A percentile compares a stretch with the other conserved stretches of the same genome.
phyloP scores from a whole-genome alignment of 352 stramenopile species.

The Aphanomyces astaci region DNA sequence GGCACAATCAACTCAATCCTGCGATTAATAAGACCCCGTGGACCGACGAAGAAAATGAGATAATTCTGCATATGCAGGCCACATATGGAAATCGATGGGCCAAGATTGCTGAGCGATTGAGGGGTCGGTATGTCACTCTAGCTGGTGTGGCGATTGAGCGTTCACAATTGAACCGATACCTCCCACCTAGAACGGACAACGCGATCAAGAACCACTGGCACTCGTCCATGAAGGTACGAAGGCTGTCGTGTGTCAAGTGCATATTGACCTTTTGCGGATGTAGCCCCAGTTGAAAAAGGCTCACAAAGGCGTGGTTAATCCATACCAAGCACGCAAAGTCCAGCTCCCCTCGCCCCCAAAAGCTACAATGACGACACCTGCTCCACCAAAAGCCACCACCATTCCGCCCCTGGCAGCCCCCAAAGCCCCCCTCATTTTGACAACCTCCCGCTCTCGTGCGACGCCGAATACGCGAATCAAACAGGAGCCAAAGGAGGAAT shows the following conservation, averaged over 20 bases:
- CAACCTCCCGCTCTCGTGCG: background rate
- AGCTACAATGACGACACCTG: background rate
- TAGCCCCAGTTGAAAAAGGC: conserved; percentile 3
- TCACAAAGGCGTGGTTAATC: background rate
- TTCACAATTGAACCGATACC: background rate
- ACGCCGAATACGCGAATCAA: too few relatives aligned
- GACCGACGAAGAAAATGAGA: conserved; percentile 77
- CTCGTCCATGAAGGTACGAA: conserved; percentile 56
- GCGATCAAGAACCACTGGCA: conserved; percentile 97
- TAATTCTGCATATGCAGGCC: conserved; percentile 74
- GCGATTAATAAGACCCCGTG: conserved; percentile 71
- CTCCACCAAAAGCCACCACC: background rate
- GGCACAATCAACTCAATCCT: conserved; percentile 80
- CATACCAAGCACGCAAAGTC: background rate
- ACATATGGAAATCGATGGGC: conserved; percentile 94
- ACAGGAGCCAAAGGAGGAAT: background rate
- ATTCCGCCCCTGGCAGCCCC: background rate
- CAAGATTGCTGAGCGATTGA: conserved; percentile 93
- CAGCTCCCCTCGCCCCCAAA: background rate
- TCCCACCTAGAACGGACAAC: conserved; percentile 79
- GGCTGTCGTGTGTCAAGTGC: background rate
- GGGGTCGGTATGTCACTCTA: conserved; percentile 48
- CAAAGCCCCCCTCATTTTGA: background rate
- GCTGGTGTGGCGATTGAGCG: background rate
- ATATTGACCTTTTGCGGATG: background rate